Percentiles rank a stretch among this genome's conserved stretches.
These are phyloP conservation scores for Colletotrichum sp. DNA, from an alignment of 2,329 filamentous ascomycete genomes.

Conservation along the genomic window DNA sequence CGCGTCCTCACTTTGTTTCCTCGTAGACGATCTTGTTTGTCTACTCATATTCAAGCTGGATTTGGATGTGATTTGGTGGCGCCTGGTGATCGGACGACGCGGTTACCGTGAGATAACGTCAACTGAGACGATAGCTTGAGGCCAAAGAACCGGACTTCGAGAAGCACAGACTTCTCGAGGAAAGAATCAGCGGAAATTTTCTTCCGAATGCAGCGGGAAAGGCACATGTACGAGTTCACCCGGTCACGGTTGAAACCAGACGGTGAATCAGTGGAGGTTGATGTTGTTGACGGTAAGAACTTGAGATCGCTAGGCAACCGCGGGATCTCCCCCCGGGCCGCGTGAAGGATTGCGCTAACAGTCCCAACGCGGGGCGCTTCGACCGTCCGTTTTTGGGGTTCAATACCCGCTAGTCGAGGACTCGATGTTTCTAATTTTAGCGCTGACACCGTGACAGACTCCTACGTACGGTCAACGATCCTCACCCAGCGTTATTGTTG, in stretches of 20 bases:
- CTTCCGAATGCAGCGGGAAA: background rate
- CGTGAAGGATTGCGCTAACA: background rate
- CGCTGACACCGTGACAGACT: background rate
- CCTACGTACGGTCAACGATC: fast-evolving
- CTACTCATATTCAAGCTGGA: background rate
- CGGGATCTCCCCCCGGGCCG: background rate
- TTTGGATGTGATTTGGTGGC: background rate
- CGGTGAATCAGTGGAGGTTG: background rate
- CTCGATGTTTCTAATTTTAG: background rate
- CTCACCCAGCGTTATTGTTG: background rate
- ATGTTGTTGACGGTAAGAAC: background rate
- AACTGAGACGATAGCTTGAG: background rate
- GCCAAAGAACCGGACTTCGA: background rate
- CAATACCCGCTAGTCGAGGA: background rate
- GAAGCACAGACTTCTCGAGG: background rate
- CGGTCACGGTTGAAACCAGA: background rate
- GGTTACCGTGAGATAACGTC: background rate
- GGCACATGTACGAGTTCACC: fast-evolving
- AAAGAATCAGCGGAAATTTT: background rate
- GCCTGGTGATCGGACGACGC: background rate
- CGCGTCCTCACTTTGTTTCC: background rate
- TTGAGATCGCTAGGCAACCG: background rate
- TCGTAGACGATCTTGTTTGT: background rate
- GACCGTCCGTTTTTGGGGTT: background rate
- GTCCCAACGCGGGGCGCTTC: background rate